These are phyloP conservation scores for rapeseed (Brassica napus) DNA, from an alignment of 345 rosid genomes.

Conservation along the genomic window Da-Ae NC_063444.1:42011001-42011500, in stretches of 20 bases:
- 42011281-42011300: no score
- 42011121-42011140: neutral
- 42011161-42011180: neutral
- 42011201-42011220: no score
- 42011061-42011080: neutral
- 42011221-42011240: no score
- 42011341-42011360: neutral
- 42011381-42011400: conserved; percentile 25
- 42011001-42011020: conserved; percentile 1
- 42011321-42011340: conserved; percentile 33
- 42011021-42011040: conserved; percentile 6
- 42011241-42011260: no score
- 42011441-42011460: conserved; percentile 73
- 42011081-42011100: neutral
- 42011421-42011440: conserved; percentile 78
- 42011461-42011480: conserved; percentile 82
- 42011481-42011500: conserved; percentile 63
- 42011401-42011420: conserved; percentile 59
- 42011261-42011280: no score
- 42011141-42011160: neutral
- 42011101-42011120: neutral
- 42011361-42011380: neutral
- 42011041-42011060: neutral
- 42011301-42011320: neutral
- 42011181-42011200: neutral